Base-by-base conservation (phyloP, 2,329 filamentous ascomycete genomes). In the Exophiala alcalophila region DNA sequence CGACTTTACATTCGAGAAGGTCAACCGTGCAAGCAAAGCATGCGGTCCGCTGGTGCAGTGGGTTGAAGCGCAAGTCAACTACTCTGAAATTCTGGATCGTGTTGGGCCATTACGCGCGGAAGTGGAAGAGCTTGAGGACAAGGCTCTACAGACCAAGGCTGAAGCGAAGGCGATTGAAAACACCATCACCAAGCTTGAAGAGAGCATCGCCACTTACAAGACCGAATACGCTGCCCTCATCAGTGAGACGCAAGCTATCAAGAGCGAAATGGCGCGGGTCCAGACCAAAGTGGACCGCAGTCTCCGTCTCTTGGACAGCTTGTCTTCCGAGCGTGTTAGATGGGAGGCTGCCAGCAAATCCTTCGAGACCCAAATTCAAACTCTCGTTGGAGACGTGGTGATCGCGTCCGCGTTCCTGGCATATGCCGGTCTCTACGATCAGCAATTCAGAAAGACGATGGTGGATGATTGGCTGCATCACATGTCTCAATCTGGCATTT, bases 261-360 rank as follows among this genome's bases (percentile, higher is more conserved):
- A 97, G 72, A 73, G 84, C 0, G 92, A 98, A 69, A 97, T 98
- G 92, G 81, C 82, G 48, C 83, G 88, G 49, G 92, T 98, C 5
- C 86, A 98, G 66, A 95, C 90, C 73, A 98, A 98, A 77, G 92
- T 98, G 42, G 88, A 97, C 63, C 84, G 92, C 62, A 97, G 91
- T 70, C 87, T 96, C 50, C 84, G 89, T 59, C 76, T 98, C 33
- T 81, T 98, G 14, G 91, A 96, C 67, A 96, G 90, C 67, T 73
- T 98, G 55, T 94, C 92, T 6, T 96, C 91, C 4, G 92, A 98
- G 70, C 80, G 91, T 65, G 80, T 78, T 26, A 83, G 92, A 60
- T 98, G 92, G 92, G 92, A 98, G 61, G 87, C 91, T 59, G 90
- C 90, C 56, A 98, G 92, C 77, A 94, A 85, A 69, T 96, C 91